A percentile compares a stretch with the other conserved stretches of the same genome.
These are phyloP conservation scores for Leucosporidium creatinivorum DNA, from an alignment of 768 basidiomycete genomes.

Conservation along the genomic window DNA sequence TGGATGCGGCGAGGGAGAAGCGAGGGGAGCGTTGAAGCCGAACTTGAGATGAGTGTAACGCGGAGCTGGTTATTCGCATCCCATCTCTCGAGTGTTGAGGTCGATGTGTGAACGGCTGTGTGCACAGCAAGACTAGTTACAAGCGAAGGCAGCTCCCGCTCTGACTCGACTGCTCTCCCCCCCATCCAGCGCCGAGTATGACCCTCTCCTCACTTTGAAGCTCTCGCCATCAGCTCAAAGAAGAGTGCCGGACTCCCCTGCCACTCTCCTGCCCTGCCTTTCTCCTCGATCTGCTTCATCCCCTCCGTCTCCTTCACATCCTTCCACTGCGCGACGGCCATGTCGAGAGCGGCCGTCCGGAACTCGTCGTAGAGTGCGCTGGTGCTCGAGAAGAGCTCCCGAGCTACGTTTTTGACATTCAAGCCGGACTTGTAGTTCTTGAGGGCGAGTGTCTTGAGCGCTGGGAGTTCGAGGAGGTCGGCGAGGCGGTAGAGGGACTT, in stretches of 20 bases:
- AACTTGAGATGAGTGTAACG: too few relatives aligned
- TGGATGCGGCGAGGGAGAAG: constrained; percentile 10
- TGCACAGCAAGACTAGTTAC: too few relatives aligned
- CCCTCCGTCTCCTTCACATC: background rate
- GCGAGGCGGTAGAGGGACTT: constrained; percentile 15
- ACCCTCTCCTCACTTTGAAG: too few relatives aligned
- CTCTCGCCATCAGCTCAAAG: too few relatives aligned
- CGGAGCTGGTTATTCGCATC: too few relatives aligned
- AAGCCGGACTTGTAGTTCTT: background rate
- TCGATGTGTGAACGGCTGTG: too few relatives aligned
- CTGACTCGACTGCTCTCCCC: too few relatives aligned
- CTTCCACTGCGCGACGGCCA: background rate
- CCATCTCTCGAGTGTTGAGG: too few relatives aligned
- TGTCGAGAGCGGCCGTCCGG: background rate
- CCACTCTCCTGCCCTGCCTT: background rate
- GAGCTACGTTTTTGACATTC: background rate
- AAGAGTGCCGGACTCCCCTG: too few relatives aligned
- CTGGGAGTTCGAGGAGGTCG: background rate
- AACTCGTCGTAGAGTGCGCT: background rate
- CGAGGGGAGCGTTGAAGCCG: background rate
- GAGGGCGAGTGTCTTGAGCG: background rate
- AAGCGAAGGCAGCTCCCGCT: too few relatives aligned
- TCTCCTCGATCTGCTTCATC: background rate
- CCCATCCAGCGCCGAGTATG: too few relatives aligned
- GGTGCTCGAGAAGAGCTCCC: constrained; percentile 2